Evolutionary conservation across 1,284 basidiomycete species (phyloP), one percentile per base, ranked within the genome.

Genomic region (Mycosarcoma mackinlayi): DNA sequence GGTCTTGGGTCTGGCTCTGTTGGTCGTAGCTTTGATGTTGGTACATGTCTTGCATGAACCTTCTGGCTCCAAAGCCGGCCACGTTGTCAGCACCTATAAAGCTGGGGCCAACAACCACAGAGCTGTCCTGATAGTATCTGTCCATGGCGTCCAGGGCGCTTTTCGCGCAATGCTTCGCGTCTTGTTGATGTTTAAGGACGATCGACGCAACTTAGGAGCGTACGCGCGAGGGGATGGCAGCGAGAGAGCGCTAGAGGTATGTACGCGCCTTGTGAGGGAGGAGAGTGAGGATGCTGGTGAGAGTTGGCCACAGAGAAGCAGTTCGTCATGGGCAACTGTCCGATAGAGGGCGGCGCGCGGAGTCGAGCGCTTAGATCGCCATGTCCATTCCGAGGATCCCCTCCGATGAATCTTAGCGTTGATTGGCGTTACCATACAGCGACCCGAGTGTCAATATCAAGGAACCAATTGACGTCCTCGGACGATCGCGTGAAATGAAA

Each of bases 41-140:
- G 44, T 58, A 70, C 56, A 61, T 50, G 44, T 64, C 65, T 40
- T 60, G 56, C 50, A 55, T 56, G 58, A 73, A 73, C 14, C 61
- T 56, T 9, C 59, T 52, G 25, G 59, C 59, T 3, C 70, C 70
- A n/a, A 73, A 68, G 18, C 70, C 70, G 16, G 70, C 70, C n/a
- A 68, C 30, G 41, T 73, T 73, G 30, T 44, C 65, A 13, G 53
- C 40, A 2, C 42, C 49, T 14, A n/a, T 11, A 14, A 30, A 13
- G 14, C 14, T 24, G 41, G 27, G 30, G 6, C 41, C 23, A 19
- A 48, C 38, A 3, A 45, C 28, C 16, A 45, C 42, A 18, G 63
- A 40, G 13, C 51, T 14, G 14, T 19, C 21, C 6, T 40, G 44
- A 19, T 59, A 47, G 19, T 59, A 55, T 11, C 16, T 27, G 38